Conservation (phyloP, 192 early-diverging fungal genomes). For the Dimargaris cristalligena region DNA sequence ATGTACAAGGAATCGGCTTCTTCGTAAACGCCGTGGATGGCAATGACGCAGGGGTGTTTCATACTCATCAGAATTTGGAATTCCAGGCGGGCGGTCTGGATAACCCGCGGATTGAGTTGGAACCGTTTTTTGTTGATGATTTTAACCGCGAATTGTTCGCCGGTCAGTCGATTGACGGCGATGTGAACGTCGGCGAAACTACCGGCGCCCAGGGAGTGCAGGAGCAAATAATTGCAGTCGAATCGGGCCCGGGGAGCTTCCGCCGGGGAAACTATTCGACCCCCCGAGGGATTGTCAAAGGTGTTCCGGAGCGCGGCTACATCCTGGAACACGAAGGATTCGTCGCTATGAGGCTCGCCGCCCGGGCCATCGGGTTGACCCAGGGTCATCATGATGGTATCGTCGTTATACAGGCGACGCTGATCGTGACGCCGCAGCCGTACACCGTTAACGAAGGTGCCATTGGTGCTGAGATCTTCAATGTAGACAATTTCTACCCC, state of each 20-base stretch:
- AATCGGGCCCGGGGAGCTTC: conserved; percentile 10
- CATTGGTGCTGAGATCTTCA: conserved; percentile 45
- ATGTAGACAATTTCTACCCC: conserved; percentile 18
- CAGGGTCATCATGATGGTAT: conserved; percentile 40
- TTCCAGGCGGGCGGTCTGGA: conserved; percentile 24
- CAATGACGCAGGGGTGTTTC: conserved; percentile 24
- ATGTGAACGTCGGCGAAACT: conserved; percentile 52
- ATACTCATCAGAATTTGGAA: conserved; percentile 29
- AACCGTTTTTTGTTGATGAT: conserved; percentile 47
- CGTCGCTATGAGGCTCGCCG: conserved; percentile 5
- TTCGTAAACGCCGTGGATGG: conserved; percentile 27
- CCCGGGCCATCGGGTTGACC: conserved; percentile 18
- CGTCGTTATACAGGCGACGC: conserved; percentile 36
- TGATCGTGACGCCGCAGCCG: conserved; percentile 31
- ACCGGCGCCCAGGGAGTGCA: conserved; percentile 24
- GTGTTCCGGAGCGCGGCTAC: conserved; percentile 20
- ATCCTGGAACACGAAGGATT: conserved; percentile 25
- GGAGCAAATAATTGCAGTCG: conserved; percentile 24
- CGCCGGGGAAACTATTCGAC: too few species aligned
- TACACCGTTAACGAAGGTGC: conserved; percentile 46
- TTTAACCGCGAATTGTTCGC: conserved; percentile 51
- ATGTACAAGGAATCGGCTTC: conserved; percentile 28
- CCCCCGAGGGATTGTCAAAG: background rate
- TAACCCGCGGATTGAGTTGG: conserved; percentile 17
- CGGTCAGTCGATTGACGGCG: conserved; percentile 42